A percentile compares a stretch with the other conserved stretches of the same genome.
Conservation (phyloP, 192 early-diverging fungal genomes). For the Jimgerdemannia flammicorona region DNA sequence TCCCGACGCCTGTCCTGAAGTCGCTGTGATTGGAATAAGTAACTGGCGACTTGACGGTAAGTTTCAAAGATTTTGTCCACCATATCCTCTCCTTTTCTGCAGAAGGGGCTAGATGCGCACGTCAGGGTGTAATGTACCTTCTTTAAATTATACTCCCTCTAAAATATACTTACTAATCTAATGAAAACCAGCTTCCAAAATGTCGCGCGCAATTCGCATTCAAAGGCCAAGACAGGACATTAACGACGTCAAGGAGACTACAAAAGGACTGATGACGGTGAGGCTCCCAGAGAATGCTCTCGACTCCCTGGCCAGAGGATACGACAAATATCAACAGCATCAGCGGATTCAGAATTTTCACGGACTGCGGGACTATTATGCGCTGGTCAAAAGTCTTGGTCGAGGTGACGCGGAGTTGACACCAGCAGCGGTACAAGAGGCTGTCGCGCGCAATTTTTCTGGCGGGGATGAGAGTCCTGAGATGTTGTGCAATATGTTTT, state of each 20-base stretch:
- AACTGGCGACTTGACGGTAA: constrained; percentile 22
- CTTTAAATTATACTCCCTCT: no score
- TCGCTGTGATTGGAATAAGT: constrained; percentile 12
- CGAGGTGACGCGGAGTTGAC: no score
- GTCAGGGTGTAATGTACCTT: no score
- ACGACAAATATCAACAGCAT: constrained; percentile 7
- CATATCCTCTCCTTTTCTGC: no score
- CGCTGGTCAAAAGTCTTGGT: not conserved
- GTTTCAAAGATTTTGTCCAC: no score
- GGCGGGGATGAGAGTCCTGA: no score
- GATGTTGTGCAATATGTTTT: no score
- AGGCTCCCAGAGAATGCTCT: not conserved
- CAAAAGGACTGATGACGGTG: not conserved
- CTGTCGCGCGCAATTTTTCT: no score
- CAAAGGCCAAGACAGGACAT: constrained; percentile 12
- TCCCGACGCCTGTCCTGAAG: constrained; percentile 6
- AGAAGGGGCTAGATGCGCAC: no score
- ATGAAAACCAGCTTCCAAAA: constrained; percentile 3
- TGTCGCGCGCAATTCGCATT: constrained; percentile 11
- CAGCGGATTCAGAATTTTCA: constrained; percentile 12
- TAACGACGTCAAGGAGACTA: constrained; percentile 10
- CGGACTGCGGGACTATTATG: constrained; percentile 1
- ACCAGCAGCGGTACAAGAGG: no score
- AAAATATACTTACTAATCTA: no score
- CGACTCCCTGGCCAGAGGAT: constrained; percentile 4